Percentiles rank a stretch among this genome's conserved stretches.
phyloP scores from a whole-genome alignment of 129 eudicot species.

The Centella asiatica region DNA sequence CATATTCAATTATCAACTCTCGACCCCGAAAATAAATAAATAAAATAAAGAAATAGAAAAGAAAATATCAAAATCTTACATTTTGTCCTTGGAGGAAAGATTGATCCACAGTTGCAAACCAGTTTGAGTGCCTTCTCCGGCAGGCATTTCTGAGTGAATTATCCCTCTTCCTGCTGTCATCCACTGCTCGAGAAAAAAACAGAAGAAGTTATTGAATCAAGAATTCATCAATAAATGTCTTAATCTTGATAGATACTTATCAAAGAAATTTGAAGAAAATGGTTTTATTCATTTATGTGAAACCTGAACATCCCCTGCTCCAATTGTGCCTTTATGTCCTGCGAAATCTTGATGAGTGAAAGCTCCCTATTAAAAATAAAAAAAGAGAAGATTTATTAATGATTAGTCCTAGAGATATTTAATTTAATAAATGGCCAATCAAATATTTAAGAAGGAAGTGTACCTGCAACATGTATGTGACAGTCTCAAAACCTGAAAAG shows the following conservation, averaged over 20 bases:
- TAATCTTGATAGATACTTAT: too few relatives aligned
- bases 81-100: conserved; percentile 82
- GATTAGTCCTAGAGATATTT: background rate
- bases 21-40: too few relatives aligned
- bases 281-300: background rate
- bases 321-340: conserved; percentile 82
- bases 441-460: background rate
- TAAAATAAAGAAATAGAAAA: background rate
- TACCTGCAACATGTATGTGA: conserved; percentile 90
- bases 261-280: too few relatives aligned
- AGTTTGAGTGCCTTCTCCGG: conserved; percentile 54
- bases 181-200: conserved; percentile 67
- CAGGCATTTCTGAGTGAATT: conserved; percentile 97
- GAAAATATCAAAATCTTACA: conserved; percentile 35
- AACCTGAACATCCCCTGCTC: conserved; percentile 85
- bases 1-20: too few relatives aligned
- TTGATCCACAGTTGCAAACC: conserved; percentile 96
- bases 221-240: too few relatives aligned
- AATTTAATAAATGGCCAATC: background rate
- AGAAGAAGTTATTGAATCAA: too few relatives aligned
- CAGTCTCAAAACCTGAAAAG: conserved; percentile 80
- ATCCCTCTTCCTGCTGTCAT: conserved; percentile 99
- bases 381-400: too few relatives aligned
- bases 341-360: conserved; percentile 87
- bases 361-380: conserved; percentile 45